phyloP scores from a whole-genome alignment of 2,329 filamentous ascomycete genomes.

The Neonectria coccinea region DNA sequence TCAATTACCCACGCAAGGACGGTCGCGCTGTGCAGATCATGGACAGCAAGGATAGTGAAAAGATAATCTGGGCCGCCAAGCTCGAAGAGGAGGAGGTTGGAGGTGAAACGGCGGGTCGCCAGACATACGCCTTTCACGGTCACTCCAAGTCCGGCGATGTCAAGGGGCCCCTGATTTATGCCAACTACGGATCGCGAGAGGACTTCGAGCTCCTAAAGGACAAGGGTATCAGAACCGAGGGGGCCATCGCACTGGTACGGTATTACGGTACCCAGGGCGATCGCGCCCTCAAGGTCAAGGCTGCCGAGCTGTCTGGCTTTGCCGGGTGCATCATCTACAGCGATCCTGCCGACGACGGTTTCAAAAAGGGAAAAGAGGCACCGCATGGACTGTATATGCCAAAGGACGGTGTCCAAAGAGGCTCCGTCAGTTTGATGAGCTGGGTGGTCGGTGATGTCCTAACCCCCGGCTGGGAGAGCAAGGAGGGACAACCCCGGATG shows the following conservation, averaged over 20 bases:
- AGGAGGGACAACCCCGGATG: constrained; percentile 72
- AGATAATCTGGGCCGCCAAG: constrained; percentile 79
- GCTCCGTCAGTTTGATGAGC: constrained; percentile 81
- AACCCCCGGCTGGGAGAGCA: constrained; percentile 87
- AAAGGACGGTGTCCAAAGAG: constrained; percentile 83
- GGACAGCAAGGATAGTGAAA: constrained; percentile 66
- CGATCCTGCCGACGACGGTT: constrained; percentile 88
- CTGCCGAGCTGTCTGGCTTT: constrained; percentile 87
- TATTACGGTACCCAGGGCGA: constrained; percentile 82
- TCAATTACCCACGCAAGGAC: constrained; percentile 86
- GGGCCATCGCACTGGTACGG: constrained; percentile 85
- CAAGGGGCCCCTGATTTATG: constrained; percentile 87
- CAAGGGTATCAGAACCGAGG: constrained; percentile 77
- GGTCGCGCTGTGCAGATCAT: constrained; percentile 87
- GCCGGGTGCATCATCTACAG: constrained; percentile 92
- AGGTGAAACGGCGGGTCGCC: constrained; percentile 69
- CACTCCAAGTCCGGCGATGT: constrained; percentile 89
- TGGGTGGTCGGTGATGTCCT: constrained; percentile 92
- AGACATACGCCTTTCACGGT: constrained; percentile 87
- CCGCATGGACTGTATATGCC: constrained; percentile 86
- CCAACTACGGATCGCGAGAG: constrained; percentile 87
- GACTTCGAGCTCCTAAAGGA: constrained; percentile 83
- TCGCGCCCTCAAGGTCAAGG: constrained; percentile 85
- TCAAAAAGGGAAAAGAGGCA: constrained; percentile 76
- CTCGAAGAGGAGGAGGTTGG: constrained; percentile 83